Conservation (phyloP, 225 moss, liverwort and hornwort species). For the Sphagnum tenellum region DNA sequence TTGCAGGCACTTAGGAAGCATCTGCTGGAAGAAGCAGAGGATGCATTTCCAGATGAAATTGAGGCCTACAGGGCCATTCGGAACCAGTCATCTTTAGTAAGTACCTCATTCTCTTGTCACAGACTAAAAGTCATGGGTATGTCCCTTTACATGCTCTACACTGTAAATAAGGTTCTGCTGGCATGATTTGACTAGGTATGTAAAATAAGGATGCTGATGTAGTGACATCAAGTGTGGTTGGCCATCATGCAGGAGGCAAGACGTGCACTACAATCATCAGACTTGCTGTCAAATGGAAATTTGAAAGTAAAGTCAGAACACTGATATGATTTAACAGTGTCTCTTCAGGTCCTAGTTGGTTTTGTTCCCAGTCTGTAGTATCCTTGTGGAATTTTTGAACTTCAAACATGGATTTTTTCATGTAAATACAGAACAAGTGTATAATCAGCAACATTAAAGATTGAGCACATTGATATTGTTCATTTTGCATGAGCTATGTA, state of each 20-base stretch:
- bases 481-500: no score
- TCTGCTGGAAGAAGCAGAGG: slow-evolving; percentile 81
- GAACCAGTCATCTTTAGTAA: slow-evolving; percentile 69
- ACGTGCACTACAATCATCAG: slow-evolving; percentile 52
- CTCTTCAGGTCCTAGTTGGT: not conserved
- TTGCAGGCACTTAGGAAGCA: slow-evolving; percentile 64
- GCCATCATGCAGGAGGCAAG: slow-evolving; percentile 54
- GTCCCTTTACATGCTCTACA: no score
- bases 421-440: no score
- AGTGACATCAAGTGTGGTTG: not conserved
- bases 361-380: not conserved
- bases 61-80: slow-evolving; percentile 85
- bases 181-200: no score
- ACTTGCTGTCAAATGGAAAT: slow-evolving; percentile 79
- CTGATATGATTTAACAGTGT: slow-evolving; percentile 7
- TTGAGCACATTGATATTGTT: no score
- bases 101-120: slow-evolving; percentile 2
- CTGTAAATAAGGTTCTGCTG: no score
- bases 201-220: not conserved
- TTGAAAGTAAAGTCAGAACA: slow-evolving; percentile 88
- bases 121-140: no score
- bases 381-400: no score
- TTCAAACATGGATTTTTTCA: no score
- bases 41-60: slow-evolving; percentile 76
- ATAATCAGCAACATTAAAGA: no score